phyloP scores from a whole-genome alignment of 768 basidiomycete species.

The Kockovaella imperatae region DNA sequence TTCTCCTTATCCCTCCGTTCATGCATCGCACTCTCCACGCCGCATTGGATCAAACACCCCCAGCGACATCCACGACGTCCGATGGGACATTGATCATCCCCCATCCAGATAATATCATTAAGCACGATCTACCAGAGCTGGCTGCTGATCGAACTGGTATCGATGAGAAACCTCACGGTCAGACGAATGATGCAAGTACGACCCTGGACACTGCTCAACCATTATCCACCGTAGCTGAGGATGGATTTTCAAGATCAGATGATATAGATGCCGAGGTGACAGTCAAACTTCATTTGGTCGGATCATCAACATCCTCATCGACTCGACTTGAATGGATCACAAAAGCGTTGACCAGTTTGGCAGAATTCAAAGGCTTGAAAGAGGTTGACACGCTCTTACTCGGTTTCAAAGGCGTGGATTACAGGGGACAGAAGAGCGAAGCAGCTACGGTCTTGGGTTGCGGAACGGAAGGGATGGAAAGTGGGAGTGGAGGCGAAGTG shows the following conservation, averaged over 20 bases:
- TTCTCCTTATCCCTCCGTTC: constrained; percentile 30
- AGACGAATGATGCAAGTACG: not conserved
- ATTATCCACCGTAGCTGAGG: not conserved
- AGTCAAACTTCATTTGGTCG: constrained; percentile 31
- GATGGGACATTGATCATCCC: constrained; percentile 16
- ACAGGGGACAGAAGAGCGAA: constrained; percentile 29
- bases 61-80: not conserved
- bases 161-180: too few species aligned
- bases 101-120: constrained; percentile 23
- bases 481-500: constrained; percentile 10
- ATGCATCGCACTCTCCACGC: constrained; percentile 38
- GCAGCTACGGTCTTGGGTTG: constrained; percentile 32
- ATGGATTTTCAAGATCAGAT: not conserved
- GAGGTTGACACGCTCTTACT: constrained; percentile 35
- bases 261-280: constrained; percentile 24
- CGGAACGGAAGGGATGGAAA: constrained; percentile 27
- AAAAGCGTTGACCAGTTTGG: constrained; percentile 12
- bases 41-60: constrained; percentile 28
- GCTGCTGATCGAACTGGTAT: not conserved
- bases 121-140: constrained; percentile 27
- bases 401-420: constrained; percentile 41
- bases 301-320: not conserved
- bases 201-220: not conserved
- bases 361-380: constrained; percentile 16
- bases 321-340: constrained; percentile 11